These are phyloP conservation scores for Urochloa ruziziensis DNA, from an alignment of 176 grass and related monocot genomes.

Conservation along the genomic window DNA sequence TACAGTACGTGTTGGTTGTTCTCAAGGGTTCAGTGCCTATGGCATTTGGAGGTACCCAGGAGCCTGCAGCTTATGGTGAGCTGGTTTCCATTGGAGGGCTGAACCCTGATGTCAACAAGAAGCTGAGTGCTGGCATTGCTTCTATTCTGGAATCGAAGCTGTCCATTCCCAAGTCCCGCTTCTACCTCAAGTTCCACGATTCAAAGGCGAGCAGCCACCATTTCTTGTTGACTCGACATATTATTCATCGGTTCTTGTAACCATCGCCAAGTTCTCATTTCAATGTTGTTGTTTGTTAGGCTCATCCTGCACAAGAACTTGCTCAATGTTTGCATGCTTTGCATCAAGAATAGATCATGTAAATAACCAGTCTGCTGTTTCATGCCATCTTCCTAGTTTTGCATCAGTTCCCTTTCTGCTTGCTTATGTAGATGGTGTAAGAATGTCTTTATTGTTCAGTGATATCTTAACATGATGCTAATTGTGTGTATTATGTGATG, in stretches of 20 bases:
- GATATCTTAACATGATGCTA: background rate
- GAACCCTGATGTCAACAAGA: conserved; percentile 72
- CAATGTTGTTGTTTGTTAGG: conserved; percentile 69
- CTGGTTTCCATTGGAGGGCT: conserved; percentile 80
- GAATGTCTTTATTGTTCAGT: background rate
- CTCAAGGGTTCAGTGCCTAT: conserved; percentile 86
- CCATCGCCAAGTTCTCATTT: conserved; percentile 41
- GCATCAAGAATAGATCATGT: conserved; percentile 92
- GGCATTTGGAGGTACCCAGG: conserved; percentile 73
- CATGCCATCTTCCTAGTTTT: background rate
- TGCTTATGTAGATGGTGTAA: background rate
- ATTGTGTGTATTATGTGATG: background rate
- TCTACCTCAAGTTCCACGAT: conserved; percentile 83
- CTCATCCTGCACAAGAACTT: conserved; percentile 76
- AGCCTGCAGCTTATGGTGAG: conserved; percentile 78
- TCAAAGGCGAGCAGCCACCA: conserved; percentile 55
- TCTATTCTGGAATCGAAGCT: conserved; percentile 68
- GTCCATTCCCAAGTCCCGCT: conserved; percentile 64
- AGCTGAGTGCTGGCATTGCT: conserved; percentile 69
- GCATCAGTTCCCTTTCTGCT: background rate
- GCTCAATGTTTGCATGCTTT: conserved; percentile 93
- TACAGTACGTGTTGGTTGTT: conserved; percentile 89
- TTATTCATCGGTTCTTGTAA: conserved; percentile 25
- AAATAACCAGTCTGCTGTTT: conserved; percentile 34
- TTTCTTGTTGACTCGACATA: background rate